Conservation (phyloP, 495 filamentous ascomycete species). For the Bathelium albidoporum region DNA sequence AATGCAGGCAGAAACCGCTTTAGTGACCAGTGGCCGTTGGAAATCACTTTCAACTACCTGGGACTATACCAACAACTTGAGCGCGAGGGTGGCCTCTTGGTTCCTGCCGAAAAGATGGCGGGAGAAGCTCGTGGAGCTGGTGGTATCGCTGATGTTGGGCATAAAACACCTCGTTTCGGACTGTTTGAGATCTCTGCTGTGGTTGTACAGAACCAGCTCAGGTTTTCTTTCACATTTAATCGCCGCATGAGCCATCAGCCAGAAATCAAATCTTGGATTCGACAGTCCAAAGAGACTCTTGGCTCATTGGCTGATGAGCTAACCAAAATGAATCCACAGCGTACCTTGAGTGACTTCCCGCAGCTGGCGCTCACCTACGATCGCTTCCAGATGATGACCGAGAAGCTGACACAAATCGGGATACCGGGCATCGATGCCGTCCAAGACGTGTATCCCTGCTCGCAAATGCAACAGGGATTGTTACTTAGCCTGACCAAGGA, state of each 20-base stretch:
- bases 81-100: slow-evolving; percentile 49
- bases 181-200: slow-evolving; percentile 56
- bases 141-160: slow-evolving; percentile 42
- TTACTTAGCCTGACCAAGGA: slow-evolving; percentile 49
- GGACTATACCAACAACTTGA: slow-evolving; percentile 55
- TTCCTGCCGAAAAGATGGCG: slow-evolving; percentile 39
- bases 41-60: slow-evolving; percentile 63
- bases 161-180: slow-evolving; percentile 48
- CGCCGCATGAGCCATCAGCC: slow-evolving; percentile 48
- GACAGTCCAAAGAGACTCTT: slow-evolving; percentile 46
- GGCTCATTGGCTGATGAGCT: slow-evolving; percentile 41
- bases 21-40: slow-evolving; percentile 47
- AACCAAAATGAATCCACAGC: slow-evolving; percentile 37
- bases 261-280: slow-evolving; percentile 49
- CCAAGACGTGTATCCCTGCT: slow-evolving; percentile 57
- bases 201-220: slow-evolving; percentile 48
- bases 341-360: slow-evolving; percentile 53
- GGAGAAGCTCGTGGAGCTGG: background rate
- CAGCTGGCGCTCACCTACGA: slow-evolving; percentile 52
- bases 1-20: slow-evolving; percentile 30
- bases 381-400: slow-evolving; percentile 34
- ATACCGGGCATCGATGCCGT: slow-evolving; percentile 34
- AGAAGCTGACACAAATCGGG: slow-evolving; percentile 27
- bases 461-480: slow-evolving; percentile 58
- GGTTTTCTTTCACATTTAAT: slow-evolving; percentile 55